Conservation (phyloP, 2,329 filamentous ascomycete genomes). For the Celoporthe dispersa region DNA sequence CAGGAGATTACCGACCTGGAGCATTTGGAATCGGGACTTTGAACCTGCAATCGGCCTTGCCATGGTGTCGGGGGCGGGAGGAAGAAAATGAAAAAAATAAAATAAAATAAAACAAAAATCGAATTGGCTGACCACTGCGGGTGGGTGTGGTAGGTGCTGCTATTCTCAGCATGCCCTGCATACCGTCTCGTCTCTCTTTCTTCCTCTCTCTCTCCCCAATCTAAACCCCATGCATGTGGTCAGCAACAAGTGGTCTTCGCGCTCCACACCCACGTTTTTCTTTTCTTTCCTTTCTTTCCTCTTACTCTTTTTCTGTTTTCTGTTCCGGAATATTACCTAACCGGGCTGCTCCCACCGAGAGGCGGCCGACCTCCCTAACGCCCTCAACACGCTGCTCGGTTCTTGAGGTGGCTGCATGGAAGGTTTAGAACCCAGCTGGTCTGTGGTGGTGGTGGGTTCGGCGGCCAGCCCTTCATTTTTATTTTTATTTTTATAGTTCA, state of each 20-base stretch:
- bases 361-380: too few relatives aligned
- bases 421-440: neutral
- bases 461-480: too few relatives aligned
- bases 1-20: neutral
- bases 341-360: neutral
- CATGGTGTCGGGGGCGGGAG: neutral
- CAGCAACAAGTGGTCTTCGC: neutral
- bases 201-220: neutral
- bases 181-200: neutral
- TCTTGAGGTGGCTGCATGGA: neutral
- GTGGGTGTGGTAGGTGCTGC: neutral
- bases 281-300: neutral
- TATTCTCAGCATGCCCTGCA: constrained; percentile 14
- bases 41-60: neutral
- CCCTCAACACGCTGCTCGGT: neutral
- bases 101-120: too few relatives aligned
- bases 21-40: neutral
- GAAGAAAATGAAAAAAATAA: too few relatives aligned
- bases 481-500: too few relatives aligned
- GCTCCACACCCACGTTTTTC: neutral
- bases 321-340: constrained; percentile 14
- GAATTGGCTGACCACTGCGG: neutral
- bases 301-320: neutral
- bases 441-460: too few relatives aligned
- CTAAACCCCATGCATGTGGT: neutral